phyloP scores from a whole-genome alignment of 495 filamentous ascomycete species.

The Cetradonia linearis region DNA sequence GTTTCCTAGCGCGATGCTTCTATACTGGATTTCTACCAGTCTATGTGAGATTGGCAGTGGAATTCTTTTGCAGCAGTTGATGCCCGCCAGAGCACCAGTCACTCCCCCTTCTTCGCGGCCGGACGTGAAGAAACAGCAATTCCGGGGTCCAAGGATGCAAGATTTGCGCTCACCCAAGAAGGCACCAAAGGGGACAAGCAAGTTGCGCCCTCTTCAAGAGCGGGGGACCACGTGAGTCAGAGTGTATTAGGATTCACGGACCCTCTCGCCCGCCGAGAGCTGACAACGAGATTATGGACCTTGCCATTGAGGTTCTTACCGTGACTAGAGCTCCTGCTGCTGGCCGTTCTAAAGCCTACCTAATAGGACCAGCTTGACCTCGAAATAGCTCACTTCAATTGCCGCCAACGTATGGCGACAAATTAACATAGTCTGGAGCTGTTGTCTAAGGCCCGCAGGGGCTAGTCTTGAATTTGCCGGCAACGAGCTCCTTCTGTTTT shows the following conservation, averaged over 20 bases:
- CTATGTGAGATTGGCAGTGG: constrained; percentile 17
- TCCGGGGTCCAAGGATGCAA: constrained; percentile 5
- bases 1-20: constrained; percentile 52
- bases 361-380: background rate
- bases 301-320: background rate
- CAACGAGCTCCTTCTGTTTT: background rate
- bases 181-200: background rate
- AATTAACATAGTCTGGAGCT: background rate
- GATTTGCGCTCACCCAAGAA: constrained; percentile 4
- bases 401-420: background rate
- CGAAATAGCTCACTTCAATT: background rate
- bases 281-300: background rate
- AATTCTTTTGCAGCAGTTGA: background rate
- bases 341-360: background rate
- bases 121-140: background rate
- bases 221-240: background rate
- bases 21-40: constrained; percentile 61
- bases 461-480: background rate
- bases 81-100: background rate
- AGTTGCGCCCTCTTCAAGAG: background rate
- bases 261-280: background rate
- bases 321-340: background rate
- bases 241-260: background rate
- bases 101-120: background rate
- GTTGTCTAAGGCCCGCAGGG: background rate